Percentiles rank a stretch among this genome's conserved stretches.
phyloP scores from a whole-genome alignment of 176 grass and related monocot genomes.

The Oryza officinalis region DNA sequence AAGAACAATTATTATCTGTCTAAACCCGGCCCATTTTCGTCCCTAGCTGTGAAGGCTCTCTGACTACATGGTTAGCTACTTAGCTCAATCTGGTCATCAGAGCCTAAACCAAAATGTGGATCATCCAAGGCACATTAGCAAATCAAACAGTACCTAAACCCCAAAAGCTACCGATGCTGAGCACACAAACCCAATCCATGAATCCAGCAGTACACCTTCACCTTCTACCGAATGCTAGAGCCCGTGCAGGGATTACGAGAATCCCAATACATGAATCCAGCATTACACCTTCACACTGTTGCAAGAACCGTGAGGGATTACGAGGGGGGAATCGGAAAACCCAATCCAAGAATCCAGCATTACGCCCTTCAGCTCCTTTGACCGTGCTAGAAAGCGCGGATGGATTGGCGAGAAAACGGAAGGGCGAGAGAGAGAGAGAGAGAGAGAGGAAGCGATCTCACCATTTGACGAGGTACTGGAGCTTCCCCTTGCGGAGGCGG shows the following conservation, averaged over 20 bases:
- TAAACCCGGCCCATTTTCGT: too few species aligned
- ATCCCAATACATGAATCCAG: not conserved
- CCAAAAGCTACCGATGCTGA: not conserved
- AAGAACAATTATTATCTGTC: too few species aligned
- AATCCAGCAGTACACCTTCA: not conserved
- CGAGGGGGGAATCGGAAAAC: not conserved
- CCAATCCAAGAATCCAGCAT: not conserved
- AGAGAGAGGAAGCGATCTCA: constrained; percentile 16
- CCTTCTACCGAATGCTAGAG: not conserved
- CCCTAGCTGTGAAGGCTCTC: too few species aligned
- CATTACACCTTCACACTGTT: not conserved
- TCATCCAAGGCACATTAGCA: not conserved
- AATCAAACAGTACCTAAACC: not conserved
- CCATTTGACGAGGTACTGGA: constrained; percentile 97
- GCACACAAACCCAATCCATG: not conserved
- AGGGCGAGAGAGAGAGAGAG: not conserved
- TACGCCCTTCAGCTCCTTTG: not conserved
- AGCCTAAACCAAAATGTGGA: not conserved
- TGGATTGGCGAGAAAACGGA: not conserved
- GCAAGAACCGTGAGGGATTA: not conserved
- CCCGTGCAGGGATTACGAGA: not conserved
- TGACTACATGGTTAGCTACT: too few species aligned
- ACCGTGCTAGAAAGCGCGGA: not conserved
- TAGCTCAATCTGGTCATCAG: not conserved
- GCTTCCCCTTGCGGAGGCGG: constrained; percentile 57